A percentile compares a stretch with the other conserved stretches of the same genome.
Conservation (phyloP, 2,329 filamentous ascomycete genomes). For the Harringtonia lauricola region DNA sequence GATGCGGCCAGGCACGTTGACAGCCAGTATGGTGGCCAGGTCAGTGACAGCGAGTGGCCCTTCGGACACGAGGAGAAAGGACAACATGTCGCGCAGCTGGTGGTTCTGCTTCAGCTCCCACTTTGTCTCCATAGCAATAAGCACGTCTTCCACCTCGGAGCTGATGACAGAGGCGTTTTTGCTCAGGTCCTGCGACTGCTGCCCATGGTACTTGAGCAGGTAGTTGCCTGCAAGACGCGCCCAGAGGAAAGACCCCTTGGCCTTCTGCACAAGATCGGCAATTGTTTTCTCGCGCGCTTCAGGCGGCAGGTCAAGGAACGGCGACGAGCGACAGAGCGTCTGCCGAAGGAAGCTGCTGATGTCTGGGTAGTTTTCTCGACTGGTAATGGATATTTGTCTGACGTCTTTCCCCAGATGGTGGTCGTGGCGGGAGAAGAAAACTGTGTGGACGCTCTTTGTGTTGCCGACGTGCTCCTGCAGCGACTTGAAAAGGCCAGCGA, state of each 20-base stretch:
- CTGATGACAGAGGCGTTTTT: conserved; percentile 15
- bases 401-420: conserved; percentile 19
- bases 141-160: conserved; percentile 14
- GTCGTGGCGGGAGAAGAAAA: conserved; percentile 24
- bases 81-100: conserved; percentile 17
- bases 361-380: conserved; percentile 21
- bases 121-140: conserved; percentile 16
- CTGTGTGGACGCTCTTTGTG: conserved; percentile 17
- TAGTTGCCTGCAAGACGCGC: conserved; percentile 21
- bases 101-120: conserved; percentile 16
- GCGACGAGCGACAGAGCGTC: conserved; percentile 11
- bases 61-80: conserved; percentile 22
- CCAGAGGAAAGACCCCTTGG: conserved; percentile 26
- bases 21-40: conserved; percentile 21
- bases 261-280: conserved; percentile 18
- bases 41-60: conserved; percentile 22
- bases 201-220: conserved; percentile 14
- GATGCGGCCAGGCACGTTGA: conserved; percentile 14
- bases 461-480: conserved; percentile 19
- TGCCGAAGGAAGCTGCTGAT: conserved; percentile 21
- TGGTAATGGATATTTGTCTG: conserved; percentile 20
- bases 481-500: conserved; percentile 19
- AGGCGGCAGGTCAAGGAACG: conserved; percentile 13
- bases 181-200: conserved; percentile 12
- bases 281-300: conserved; percentile 16